A percentile compares a stretch with the other conserved stretches of the same genome.
These are phyloP conservation scores for Mitragyna speciosa DNA, from an alignment of 257 asterid species.

Conservation along the genomic window DNA sequence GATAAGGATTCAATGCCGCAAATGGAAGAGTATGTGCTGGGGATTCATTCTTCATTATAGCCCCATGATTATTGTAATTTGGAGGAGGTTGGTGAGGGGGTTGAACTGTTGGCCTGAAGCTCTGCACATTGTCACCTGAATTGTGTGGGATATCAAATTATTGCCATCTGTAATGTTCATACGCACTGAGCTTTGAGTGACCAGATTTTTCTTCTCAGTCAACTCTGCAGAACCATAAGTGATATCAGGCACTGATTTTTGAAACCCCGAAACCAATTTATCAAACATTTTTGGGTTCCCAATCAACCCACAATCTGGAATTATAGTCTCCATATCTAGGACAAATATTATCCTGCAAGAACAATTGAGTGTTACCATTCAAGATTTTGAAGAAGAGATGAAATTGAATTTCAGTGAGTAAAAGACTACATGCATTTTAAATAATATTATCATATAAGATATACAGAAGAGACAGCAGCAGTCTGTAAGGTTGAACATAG, in stretches of 20 bases:
- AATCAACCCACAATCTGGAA: constrained; percentile 69
- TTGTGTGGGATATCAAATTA: constrained; percentile 33
- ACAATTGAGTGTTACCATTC: constrained; percentile 18
- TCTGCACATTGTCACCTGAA: constrained; percentile 45
- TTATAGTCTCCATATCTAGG: constrained; percentile 80
- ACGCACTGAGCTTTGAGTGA: constrained; percentile 38
- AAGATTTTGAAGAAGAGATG: background rate
- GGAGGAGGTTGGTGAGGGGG: constrained; percentile 95
- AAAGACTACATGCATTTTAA: background rate
- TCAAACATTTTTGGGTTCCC: constrained; percentile 59
- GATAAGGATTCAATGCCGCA: constrained; percentile 93
- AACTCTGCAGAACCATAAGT: constrained; percentile 34
- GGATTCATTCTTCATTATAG: constrained; percentile 90
- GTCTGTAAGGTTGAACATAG: background rate
- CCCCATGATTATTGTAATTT: constrained; percentile 70
- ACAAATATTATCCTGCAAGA: constrained; percentile 80
- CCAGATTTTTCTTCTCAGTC: constrained; percentile 32
- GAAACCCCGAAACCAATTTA: constrained; percentile 50
- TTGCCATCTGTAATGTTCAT: constrained; percentile 36
- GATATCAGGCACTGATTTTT: constrained; percentile 37
- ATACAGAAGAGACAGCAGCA: background rate
- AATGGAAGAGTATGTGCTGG: constrained; percentile 94
- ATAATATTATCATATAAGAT: background rate
- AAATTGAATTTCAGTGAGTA: background rate
- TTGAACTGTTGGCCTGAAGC: constrained; percentile 69